Conservation (phyloP, 106 monocot genomes). For the Allium fistulosum region DNA sequence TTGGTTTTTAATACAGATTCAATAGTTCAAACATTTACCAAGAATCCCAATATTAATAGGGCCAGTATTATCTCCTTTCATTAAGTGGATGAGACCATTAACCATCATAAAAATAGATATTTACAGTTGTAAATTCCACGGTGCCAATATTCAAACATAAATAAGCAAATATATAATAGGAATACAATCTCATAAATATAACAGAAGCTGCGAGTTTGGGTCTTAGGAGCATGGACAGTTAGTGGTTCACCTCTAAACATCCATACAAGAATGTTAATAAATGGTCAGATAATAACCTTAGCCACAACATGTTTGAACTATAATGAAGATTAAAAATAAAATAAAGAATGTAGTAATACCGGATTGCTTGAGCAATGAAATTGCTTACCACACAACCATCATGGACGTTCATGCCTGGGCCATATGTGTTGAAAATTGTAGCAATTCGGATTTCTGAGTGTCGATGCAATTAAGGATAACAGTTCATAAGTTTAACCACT, state of each 20-base stretch:
- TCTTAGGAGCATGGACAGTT: conserved; percentile 88
- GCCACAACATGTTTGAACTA: no score
- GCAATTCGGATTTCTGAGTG: conserved; percentile 87
- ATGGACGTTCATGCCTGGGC: conserved; percentile 97
- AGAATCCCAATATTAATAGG: conserved; percentile 96
- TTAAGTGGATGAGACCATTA: conserved; percentile 73
- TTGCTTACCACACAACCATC: conserved; percentile 98
- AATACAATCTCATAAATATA: conserved; percentile 92
- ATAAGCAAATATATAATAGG: neutral
- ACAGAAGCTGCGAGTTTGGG: conserved; percentile 95
- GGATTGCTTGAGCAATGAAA: conserved; percentile 94
- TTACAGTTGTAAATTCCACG: neutral
- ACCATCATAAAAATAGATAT: conserved; percentile 22
- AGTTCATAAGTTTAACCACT: conserved; percentile 14
- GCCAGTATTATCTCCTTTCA: conserved; percentile 87
- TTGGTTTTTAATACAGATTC: neutral
- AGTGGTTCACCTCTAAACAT: conserved; percentile 64
- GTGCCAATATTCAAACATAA: neutral
- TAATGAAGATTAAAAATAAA: neutral
- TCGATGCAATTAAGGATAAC: neutral
- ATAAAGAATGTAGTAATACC: conserved; percentile 23
- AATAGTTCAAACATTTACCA: conserved; percentile 21
- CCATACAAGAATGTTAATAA: neutral
- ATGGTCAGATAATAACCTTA: neutral
- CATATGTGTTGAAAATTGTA: conserved; percentile 96